Base-by-base conservation (phyloP, 768 basidiomycete genomes). In the Sarcomyxa edulis region DNA sequence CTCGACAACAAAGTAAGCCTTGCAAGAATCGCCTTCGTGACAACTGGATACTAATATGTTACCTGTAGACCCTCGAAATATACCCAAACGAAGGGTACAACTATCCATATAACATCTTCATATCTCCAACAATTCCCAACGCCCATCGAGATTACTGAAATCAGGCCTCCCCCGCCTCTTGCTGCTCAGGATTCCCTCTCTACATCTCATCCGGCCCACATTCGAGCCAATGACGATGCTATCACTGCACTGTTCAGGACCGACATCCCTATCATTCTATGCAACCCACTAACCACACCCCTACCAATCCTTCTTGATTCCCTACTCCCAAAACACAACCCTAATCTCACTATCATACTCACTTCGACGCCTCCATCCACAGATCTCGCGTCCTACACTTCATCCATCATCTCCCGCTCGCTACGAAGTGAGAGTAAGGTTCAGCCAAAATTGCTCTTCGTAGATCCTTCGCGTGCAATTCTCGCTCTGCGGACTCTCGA, bases 221-320 rank as follows among this genome's bases (percentile, higher is more conserved):
- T 45, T 19, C 40, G 31, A 22, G 18, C 32, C n/a, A n/a, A n/a
- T n/a, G n/a, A n/a, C n/a, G n/a, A n/a, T n/a, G 40, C 45, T 35
- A 32, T 49, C 16, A 51, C 45, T 4, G 15, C 47, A 28, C 57
- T 71, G 24, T 42, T 58, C 43, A 58, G 59, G 44, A 77, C 78
- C 6, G 82, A 87, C 48, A 61, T 84, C 25, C 69, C 80, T n/a
- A 56, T 89, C 44, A 46, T 87, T 12, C 62, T 84, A 11, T 72
- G 64, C 51, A 83, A 85, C 43, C 80, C 84, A 5, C 41, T 79
- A 26, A 69, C 72, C 15, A 73, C 68, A 1, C 62, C 73, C 6
- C 54, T 80, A 15, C 48, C 66, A 1, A 51, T 62, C 15, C 52
- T 81, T 7, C 47, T 60, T 10, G 36, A 49, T 18, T 43, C 45